Base-by-base conservation (phyloP, 805 yeast species). In the Yarrowia sp. region DNA sequence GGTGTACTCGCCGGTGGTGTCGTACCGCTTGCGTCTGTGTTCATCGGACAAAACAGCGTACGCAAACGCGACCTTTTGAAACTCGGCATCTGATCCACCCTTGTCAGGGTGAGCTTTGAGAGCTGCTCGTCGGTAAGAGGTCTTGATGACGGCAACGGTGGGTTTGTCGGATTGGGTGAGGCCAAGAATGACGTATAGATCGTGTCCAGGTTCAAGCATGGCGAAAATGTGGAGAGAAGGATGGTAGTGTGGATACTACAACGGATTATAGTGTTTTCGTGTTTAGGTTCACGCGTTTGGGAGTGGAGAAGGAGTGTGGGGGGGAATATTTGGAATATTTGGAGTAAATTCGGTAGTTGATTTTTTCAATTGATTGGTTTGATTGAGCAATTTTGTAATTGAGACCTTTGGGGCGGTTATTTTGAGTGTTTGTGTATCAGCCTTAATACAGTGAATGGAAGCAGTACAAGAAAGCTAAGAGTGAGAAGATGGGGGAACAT, bases 101-200 rank as follows among this genome's bases (percentile, higher is more conserved):
- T 90, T 89, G 76, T 90, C 96, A 0, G 96, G 96, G 75, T 90
- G 96, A 70, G 84, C 82, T 61, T 80, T 78, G 40, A 90, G 79
- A 71, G 93, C 90, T 43, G 84, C 74, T 70, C 85, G 86, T 72
- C 90, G 84, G 74, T 90, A 90, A 0, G 90, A 84, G 74, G 84
- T 87, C 74, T 89, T 90, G 71, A 91, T 84, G 12, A 83, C 88
- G 0, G 84, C 78, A 0, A 83, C 85, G 4, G 86, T 76, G 40
- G 56, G 67, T 3, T 74, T 71, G 2, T 85, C 82, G 0, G 76
- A 73, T 5, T 70, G 72, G 0, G 68, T 67, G 0, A 88, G 82
- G 2, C 78, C 83, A 14, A 89, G 79, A 2, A 80, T 82, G 53
- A 79, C 84, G 73, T 90, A 90, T 0, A 92, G 92, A 72, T 90